Evolutionary conservation across 495 filamentous ascomycete genomes (phyloP), one percentile per base, ranked within the genome.

Genomic region (Talaromyces ruber): DNA sequence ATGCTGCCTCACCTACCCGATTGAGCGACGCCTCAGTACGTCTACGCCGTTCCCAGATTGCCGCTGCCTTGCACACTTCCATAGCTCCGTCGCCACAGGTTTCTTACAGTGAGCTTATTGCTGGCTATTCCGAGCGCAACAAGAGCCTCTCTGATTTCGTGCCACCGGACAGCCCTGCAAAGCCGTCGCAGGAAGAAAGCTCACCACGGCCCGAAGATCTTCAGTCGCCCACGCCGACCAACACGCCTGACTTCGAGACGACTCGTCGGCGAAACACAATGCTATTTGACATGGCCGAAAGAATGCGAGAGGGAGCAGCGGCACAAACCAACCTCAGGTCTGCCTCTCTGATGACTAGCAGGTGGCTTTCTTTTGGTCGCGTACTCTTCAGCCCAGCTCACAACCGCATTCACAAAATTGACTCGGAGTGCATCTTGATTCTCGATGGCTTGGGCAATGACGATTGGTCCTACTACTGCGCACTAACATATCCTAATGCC

Each of bases 381-480:
- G 92, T 98, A 0, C 83, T 99, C 8, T 96, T 99, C 75, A 95
- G 90, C 66, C 94, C 95, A 4, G 90, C 92, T 18, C 88, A 95
- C 61, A 87, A 89, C 25, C 88, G 90, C 59, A 82, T 97, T 37
- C 84, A 86, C 43, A 81, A 83, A 6, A 86, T 74, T 30, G 72
- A 75, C 9, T 75, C 84, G 29, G 81, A 85, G 30, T 73, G 83
- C 22, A 82, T 99, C 32, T 82, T 99, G 16, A 88, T 99, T 22
- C 82, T 99, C 45, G 94, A 99, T 72, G 95, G 95, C 11, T 84
- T 98, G 29, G 90, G 88, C 54, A 90, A 86, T 63, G 86, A 94
- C 66, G 95, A 99, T 71, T 99, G 95, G 95, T 97, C 93, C 3
- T 98, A 95, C 74, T 98, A 97, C 71, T 93, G 90, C 56, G 91